Evolutionary conservation across 139 green algal genomes (phyloP), one percentile per base, ranked within the genome.

Genomic region (Nannochloris sp.): DNA sequence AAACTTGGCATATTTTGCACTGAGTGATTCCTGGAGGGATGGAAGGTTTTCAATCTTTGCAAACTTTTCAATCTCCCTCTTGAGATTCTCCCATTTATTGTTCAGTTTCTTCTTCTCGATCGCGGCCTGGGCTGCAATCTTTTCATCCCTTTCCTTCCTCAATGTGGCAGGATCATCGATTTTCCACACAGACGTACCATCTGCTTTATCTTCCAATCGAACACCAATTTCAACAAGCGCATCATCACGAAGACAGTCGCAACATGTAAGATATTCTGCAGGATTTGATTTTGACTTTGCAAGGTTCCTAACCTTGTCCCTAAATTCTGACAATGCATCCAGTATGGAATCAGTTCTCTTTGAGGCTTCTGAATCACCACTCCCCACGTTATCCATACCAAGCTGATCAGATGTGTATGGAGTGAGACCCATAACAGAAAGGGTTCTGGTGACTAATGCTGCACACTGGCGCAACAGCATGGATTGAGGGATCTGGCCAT

Each of bases 101-200:
- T 55, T 54, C 50, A 70, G 48, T 54, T 92, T 92, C 48, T 86
- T 86, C 57, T 66, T 29, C 10, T 78, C 78, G 5, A 76, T 83
- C 23, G 80, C 79, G 10, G 80, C 78, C n/a, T 71, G 79, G 16
- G 67, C 67, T 34, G 66, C 64, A 16, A 65, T 67, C 16, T 79
- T 78, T 64, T 82, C 80, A 31, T 61, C 73, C 15, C 69, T 66
- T 51, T 71, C 65, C 1, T 48, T 23, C 24, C 72, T 68, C 60
- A 98, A 72, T 25, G 84, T 79, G 4, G 74, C 85, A 1, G 91
- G 85, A 62, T 96, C 87, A 51, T 96, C 93, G 18, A 85, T 78
- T 76, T 97, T 97, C 90, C 89, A 97, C 19, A 94, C 71, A 14
- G 83, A 81, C 23, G 77, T 80, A 50, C 77, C 88, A 54, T 88